Evolutionary conservation across 257 asterid species (phyloP), one percentile per base, ranked within the genome.

Genomic region (Salvia miltiorrhiza): DNA sequence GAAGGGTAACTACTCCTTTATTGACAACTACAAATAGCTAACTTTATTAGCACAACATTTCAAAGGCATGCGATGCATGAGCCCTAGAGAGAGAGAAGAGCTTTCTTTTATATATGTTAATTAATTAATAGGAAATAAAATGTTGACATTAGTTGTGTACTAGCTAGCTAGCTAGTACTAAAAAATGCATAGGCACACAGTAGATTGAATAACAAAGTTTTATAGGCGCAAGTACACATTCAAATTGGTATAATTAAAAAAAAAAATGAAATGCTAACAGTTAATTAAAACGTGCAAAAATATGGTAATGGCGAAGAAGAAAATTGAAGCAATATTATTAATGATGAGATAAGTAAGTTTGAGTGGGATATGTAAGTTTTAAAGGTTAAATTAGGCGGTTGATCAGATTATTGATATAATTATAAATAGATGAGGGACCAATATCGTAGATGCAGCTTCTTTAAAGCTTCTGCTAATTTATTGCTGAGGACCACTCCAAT

Each of bases 391-490:
- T 79, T 79, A 76, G 28, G 17, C 1, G 32, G 37, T 49, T 12
- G 16, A 43, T 37, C 7, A 66, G 84, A 81, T 79, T 71, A 81
- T 77, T 78, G 80, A 32, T 66, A 33, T 49, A 41, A 0, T 4
- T 67, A 16, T 58, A 33, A n/a, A 63, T 73, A 83, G 84, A 78
- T 64, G 80, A 82, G 78, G 96, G 96, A 86, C 96, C 96, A 88
- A 63, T 45, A 39, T 63, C 19, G 60, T 60, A n/a, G n/a, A 12
- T 6, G 5, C 41, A 75, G 79, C 67, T 74, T 79, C 80, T 82
- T 76, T 70, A 86, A 83, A 86, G 90, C 88, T 82, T 79, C 76
- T 82, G 84, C 79, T n/a, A n/a, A n/a, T n/a, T 72, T 79, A 76
- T 81, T 80, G 74, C 80, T 57, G 58, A 77, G 93, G 93, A 83